Percentiles rank a stretch among this genome's conserved stretches.
phyloP scores from a whole-genome alignment of 2,329 filamentous ascomycete genomes.

The Setomelanomma holmii region DNA sequence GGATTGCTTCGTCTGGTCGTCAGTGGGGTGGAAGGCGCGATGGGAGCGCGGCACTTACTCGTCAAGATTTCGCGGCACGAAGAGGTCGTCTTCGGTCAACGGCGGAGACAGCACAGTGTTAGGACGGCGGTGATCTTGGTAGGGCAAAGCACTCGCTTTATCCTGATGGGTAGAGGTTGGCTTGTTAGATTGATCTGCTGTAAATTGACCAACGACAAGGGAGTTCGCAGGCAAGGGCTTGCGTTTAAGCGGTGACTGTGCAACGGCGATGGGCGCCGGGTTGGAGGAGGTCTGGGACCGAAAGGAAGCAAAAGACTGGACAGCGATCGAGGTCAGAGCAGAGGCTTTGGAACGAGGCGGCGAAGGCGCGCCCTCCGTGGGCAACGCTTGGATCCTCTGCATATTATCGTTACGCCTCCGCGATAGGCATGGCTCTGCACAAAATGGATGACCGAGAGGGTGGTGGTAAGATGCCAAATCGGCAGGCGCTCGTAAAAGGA shows the following conservation, averaged over 20 bases:
- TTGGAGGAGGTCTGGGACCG: conserved; percentile 51
- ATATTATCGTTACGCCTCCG: conserved; percentile 36
- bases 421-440: conserved; percentile 45
- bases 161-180: conserved; percentile 9
- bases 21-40: conserved; percentile 20
- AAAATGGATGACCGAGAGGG: conserved; percentile 33
- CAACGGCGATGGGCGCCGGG: conserved; percentile 31
- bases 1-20: conserved; percentile 35
- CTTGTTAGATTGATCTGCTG: conserved; percentile 50
- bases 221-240: conserved; percentile 63
- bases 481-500: conserved; percentile 38
- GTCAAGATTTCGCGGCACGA: conserved; percentile 48
- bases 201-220: conserved; percentile 54
- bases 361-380: conserved; percentile 30
- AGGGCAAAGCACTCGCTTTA: conserved; percentile 32
- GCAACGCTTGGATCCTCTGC: conserved; percentile 38
- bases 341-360: conserved; percentile 43
- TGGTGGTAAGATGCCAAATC: conserved; percentile 32
- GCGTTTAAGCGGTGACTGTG: conserved; percentile 55
- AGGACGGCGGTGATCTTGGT: conserved; percentile 32
- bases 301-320: conserved; percentile 55
- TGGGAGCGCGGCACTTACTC: conserved; percentile 37
- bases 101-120: conserved; percentile 40
- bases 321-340: conserved; percentile 49
- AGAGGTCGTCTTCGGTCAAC: conserved; percentile 41